Evolutionary conservation across 2,329 filamentous ascomycete genomes (phyloP), one percentile per base, ranked within the genome.

Genomic region (Fusarium xylarioides): DNA sequence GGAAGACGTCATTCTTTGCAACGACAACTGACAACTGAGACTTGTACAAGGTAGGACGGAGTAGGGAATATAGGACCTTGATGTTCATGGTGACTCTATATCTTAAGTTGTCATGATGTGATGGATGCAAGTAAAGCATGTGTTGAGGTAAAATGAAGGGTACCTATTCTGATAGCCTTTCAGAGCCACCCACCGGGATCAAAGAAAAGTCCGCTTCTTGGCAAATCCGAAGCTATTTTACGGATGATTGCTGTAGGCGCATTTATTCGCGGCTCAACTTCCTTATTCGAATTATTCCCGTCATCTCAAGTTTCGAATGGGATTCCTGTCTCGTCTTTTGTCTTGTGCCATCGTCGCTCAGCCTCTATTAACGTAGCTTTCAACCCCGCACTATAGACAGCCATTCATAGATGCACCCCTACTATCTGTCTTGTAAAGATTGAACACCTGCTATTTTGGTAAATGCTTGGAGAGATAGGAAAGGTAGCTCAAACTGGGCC

Each of bases 391-490:
- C 54, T 35, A 23, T 19, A 19, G 42, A 19, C 23, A 46, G 35
- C 37, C 32, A 26, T 63, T 55, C 54, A 46, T 68, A 50, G 10
- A 44, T 37, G 43, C 32, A 68, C 64, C 54, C 57, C 56, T 71
- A 47, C 42, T 57, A 56, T 50, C 19, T 47, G 47, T 57, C 53
- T 56, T 56, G 66, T 37, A 43, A 59, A 35, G 19, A 35, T 54
- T 44, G 50, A 66, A 54, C 65, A 68, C 65, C 64, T 68, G 55
- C 65, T 47, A 34, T 38, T 68, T 68, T 68, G 18, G 65, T 68
- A 50, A 50, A 62, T 35, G 21, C 21, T 37, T 44, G 38, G 44
- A 64, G 26, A 26, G 23, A 46, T 46, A 42, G 35, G 18, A 12
- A 32, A 35, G 16, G 16, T 19, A 19, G 63, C 37, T 52, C 53